Evolutionary conservation across 352 stramenopile genomes (phyloP).

Genomic region (Globisporangium mamillatum): DNA sequence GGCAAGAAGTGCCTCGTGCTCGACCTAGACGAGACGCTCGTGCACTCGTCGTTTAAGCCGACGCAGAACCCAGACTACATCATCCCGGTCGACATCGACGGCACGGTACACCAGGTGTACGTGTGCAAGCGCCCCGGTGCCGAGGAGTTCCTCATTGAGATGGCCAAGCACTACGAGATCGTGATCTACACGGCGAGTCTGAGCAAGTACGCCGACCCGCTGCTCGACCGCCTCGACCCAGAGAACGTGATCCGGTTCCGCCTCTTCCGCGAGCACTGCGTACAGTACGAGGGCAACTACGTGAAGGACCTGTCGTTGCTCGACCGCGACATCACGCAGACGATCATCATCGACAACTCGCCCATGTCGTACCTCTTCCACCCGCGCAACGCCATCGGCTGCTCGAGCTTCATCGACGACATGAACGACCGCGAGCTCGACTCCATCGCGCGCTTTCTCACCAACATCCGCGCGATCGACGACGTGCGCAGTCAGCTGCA

Average conservation of each 20-base stretch:
- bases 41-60: constrained; percentile 95
- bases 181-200: constrained; percentile 98
- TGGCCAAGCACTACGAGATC: constrained; percentile 97
- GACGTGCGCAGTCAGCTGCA: constrained; percentile 74
- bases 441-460: constrained; percentile 72
- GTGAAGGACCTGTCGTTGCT: constrained; percentile 97
- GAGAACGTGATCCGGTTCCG: constrained; percentile 87
- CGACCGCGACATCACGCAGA: constrained; percentile 90
- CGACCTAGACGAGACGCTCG: constrained; percentile 97
- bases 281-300: constrained; percentile 95
- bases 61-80: constrained; percentile 95
- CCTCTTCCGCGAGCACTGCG: constrained; percentile 94
- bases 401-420: constrained; percentile 91
- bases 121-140: constrained; percentile 91
- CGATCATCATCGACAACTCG: constrained; percentile 99
- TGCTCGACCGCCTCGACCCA: constrained; percentile 95
- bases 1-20: constrained; percentile 92
- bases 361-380: constrained; percentile 99
- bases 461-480: constrained; percentile 40
- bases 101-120: constrained; percentile 85
- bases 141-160: constrained; percentile 95
- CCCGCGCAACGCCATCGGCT: constrained; percentile 82
- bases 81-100: constrained; percentile 96
- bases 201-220: constrained; percentile 96
- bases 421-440: constrained; percentile 87